phyloP scores from a whole-genome alignment of 768 basidiomycete genomes.

The Collybiopsis luxurians region DNA sequence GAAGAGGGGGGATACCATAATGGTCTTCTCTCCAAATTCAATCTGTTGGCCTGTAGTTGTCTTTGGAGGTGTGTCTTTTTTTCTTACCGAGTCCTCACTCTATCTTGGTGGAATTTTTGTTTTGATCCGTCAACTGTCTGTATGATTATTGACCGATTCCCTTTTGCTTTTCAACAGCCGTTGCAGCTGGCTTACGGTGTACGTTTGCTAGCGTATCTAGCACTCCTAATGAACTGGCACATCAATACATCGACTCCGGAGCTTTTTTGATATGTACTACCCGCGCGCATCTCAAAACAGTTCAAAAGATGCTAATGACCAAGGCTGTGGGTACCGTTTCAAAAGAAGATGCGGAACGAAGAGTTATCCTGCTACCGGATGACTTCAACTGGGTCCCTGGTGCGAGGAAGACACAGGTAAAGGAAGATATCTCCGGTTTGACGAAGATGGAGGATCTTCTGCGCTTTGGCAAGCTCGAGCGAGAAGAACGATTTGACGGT shows the following conservation, averaged over 20 bases:
- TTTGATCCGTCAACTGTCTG: no score
- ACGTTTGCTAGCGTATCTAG: constrained; percentile 57
- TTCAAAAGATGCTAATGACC: constrained; percentile 50
- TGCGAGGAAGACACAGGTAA: constrained; percentile 26
- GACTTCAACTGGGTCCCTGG: constrained; percentile 42
- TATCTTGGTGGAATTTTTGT: no score
- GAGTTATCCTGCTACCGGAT: constrained; percentile 55
- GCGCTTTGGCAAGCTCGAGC: constrained; percentile 40
- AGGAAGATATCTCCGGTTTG: constrained; percentile 27
- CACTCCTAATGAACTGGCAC: constrained; percentile 47
- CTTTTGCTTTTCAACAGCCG: constrained; percentile 20
- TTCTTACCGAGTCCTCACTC: no score
- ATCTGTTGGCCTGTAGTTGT: constrained; percentile 50
- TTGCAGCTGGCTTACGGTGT: constrained; percentile 51
- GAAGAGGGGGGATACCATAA: constrained; percentile 41
- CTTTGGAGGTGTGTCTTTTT: constrained; percentile 20
- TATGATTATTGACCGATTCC: no score
- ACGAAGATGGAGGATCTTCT: constrained; percentile 49
- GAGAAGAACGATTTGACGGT: constrained; percentile 57
- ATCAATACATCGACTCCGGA: constrained; percentile 64
- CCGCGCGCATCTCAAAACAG: constrained; percentile 53
- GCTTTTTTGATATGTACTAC: constrained; percentile 63
- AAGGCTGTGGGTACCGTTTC: constrained; percentile 20
- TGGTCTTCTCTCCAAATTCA: constrained; percentile 54
- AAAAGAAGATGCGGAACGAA: constrained; percentile 43